Evolutionary conservation across 1,139 yeast species (phyloP).

Genomic region (Arxiozyma telluris): DNA sequence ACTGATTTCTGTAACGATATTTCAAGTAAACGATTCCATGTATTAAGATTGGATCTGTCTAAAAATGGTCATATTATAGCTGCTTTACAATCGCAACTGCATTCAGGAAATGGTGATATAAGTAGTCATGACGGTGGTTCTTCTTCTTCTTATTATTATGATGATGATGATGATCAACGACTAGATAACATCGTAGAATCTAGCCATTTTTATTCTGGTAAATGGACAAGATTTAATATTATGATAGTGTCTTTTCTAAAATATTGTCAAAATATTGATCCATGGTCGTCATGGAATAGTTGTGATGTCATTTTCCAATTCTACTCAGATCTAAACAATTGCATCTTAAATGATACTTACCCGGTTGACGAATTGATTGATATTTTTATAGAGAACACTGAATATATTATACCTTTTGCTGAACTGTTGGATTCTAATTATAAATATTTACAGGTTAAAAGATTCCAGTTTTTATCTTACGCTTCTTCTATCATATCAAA

Average conservation of each 20-base stretch:
- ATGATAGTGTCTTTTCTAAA: constrained; percentile 22
- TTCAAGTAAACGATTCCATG: constrained; percentile 6
- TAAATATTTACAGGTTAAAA: constrained; percentile 14
- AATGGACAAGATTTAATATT: constrained; percentile 28
- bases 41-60: constrained; percentile 8
- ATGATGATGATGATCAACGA: too few relatives aligned
- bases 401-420: constrained; percentile 23
- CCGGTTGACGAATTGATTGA: constrained; percentile 23
- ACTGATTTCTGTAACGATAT: constrained; percentile 10
- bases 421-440: constrained; percentile 19
- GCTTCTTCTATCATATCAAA: constrained; percentile 27
- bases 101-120: neutral
- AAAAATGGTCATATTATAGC: constrained; percentile 23
- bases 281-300: constrained; percentile 29
- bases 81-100: constrained; percentile 21
- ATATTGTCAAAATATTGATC: constrained; percentile 26
- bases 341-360: constrained; percentile 25
- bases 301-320: constrained; percentile 25
- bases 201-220: constrained; percentile 14
- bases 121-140: too few relatives aligned
- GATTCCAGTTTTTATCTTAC: constrained; percentile 25
- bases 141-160: too few relatives aligned
- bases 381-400: constrained; percentile 20
- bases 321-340: constrained; percentile 25
- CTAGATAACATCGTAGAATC: constrained; percentile 19